Evolutionary conservation across 306 rosid species (phyloP), one percentile per base, ranked within the genome.

Genomic region (Lotus japonicus): DNA sequence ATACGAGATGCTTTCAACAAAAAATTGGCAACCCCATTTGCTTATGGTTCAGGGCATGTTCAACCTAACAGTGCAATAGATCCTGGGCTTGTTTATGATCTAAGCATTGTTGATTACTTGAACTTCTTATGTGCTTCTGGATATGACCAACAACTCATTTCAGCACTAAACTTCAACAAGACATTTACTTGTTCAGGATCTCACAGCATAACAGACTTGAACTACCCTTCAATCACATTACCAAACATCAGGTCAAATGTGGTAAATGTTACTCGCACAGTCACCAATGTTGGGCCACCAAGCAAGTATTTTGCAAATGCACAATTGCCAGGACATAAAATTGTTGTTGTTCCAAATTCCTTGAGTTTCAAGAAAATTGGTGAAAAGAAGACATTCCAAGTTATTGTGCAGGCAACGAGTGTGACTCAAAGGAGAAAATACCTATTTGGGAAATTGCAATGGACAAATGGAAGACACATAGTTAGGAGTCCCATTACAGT

Each of bases 201-300:
- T 13, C 79, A 52, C 45, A 87, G 56, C 4, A 21, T 79, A 12
- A 46, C 58, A 6, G 83, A 87, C 73, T 75, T 90, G 43, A 90
- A 90, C 76, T 85, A 90, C 77, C 96, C 96, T 56, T 84, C 95
- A 36, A 84, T 90, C 74, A 64, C 81, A 46, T 69, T 90, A n/a
- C 84, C 84, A 7, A 46, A 72, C 75, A 80, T 84, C 1, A 53
- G 66, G 0, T 59, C 71, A 43, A 74, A 67, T 2, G 41, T 76
- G 0, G 14, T 71, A 11, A 71, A 18, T 14, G 64, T 78, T 3
- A 65, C 78, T n/a, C 77, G 82, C 7, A 78, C 70, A 2, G 74
- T 71, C 16, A 78, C 82, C 23, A 78, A 78, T 65, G 82, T 78
- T 58, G 82, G 96, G 3, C 48, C 76, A n/a, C 83, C 89, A 15